Evolutionary conservation across 1,139 yeast genomes (phyloP), one percentile per base, ranked within the genome.

Genomic region (Arxiozyma slooffiae): DNA sequence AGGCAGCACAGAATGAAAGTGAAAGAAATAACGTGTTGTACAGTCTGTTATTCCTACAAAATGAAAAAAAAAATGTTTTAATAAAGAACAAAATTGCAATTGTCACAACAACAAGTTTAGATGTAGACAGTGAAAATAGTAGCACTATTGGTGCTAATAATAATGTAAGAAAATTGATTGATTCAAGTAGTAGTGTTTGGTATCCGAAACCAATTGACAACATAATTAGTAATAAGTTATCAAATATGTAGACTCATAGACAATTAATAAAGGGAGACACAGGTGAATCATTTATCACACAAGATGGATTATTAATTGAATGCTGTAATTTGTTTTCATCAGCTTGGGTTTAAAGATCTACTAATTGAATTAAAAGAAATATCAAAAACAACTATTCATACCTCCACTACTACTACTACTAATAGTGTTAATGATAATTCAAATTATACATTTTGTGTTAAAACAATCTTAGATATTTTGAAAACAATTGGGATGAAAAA

Each of bases 221-320:
- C 21, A 52, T 65, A 8, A 41, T 65, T 18, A 44, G 55, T 1
- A 53, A 55, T 14, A 63, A 62, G 45, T 55, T 65, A n/a, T 58
- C 67, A 1, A 64, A 63, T 48, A 57, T 65, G 24, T 65, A 68
- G 68, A 56, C 58, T 7, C 66, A 60, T 44, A 53, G 68, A 42
- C 67, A 64, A 52, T 53, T 58, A 26, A 56, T 64, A 6, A 61
- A 58, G 50, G 68, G 68, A n/a, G 67, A 64, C 37, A 61, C 60
- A 7, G 68, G 68, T 9, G 64, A 62, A 44, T 55, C 66, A 1
- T 60, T 63, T 44, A 50, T 51, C 40, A 59, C 55, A 52, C 20
- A 53, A 49, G 23, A 48, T 56, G 39, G 56, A 63, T 6, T 52
- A 66, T 46, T 20, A 16, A 38, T 45, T 16, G 38, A 38, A 26